Evolutionary conservation across 345 rosid genomes (phyloP).

Genomic region (Melaleuca quinquenervia): DNA sequence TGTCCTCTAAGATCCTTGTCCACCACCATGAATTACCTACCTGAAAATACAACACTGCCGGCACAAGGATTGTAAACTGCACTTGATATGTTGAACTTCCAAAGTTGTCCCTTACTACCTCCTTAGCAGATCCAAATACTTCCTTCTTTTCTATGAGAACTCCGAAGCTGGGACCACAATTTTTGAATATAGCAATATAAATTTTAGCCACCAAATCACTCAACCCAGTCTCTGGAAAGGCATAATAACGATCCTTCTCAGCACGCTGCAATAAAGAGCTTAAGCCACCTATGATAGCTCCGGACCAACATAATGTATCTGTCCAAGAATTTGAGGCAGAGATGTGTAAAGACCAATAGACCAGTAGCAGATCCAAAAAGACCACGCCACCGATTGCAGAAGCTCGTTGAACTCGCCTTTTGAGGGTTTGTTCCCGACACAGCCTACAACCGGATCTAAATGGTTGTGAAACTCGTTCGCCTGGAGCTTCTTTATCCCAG

Average conservation of each 20-base stretch:
- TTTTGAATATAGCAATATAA: conserved; percentile 20
- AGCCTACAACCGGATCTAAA: not conserved
- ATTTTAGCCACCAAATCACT: conserved; percentile 44
- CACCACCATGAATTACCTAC: conserved; percentile 3
- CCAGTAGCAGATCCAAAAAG: not conserved
- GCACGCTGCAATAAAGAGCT: conserved; percentile 10
- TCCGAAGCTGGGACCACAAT: not conserved
- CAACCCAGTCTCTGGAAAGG: conserved; percentile 23
- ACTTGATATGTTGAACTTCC: not conserved
- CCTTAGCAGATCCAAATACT: conserved; percentile 19
- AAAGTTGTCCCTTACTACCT: conserved; percentile 3
- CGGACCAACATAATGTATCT: conserved; percentile 8
- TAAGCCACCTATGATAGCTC: not conserved
- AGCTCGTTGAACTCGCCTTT: not conserved
- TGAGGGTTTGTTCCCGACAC: not conserved
- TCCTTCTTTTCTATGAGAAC: not conserved
- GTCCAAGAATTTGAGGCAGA: conserved; percentile 15
- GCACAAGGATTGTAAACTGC: not conserved
- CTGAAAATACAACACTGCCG: not conserved
- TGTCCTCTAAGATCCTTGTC: conserved; percentile 71
- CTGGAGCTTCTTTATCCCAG: not conserved
- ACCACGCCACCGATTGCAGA: not conserved
- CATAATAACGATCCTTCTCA: conserved; percentile 20
- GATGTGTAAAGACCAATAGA: not conserved
- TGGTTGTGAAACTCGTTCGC: not conserved